Conservation (phyloP, 257 asterid genomes). For the Nicotiana knightiana region DNA sequence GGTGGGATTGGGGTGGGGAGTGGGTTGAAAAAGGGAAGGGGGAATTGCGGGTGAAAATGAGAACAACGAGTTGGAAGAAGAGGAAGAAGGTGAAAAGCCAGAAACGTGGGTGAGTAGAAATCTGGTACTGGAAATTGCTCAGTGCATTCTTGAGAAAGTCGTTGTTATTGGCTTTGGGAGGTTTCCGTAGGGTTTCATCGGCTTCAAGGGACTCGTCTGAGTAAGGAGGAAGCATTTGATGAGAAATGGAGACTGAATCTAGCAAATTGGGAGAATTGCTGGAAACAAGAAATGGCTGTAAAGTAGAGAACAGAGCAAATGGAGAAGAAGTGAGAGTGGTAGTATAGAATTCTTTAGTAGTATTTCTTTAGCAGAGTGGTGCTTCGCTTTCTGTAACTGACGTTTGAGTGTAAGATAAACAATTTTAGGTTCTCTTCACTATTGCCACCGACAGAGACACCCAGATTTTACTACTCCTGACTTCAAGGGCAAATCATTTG, state of each 20-base stretch:
- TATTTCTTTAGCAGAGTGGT: background rate
- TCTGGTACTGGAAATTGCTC: slow-evolving; percentile 21
- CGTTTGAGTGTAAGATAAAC: background rate
- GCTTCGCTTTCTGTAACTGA: background rate
- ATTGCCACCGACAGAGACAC: background rate
- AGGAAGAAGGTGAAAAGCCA: slow-evolving; percentile 57
- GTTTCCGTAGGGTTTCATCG: background rate
- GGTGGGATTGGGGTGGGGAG: slow-evolving; percentile 19
- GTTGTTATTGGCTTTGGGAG: slow-evolving; percentile 15
- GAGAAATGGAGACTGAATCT: background rate
- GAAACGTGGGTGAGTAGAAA: slow-evolving; percentile 54
- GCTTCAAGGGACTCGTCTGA: background rate
- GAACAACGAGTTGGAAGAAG: slow-evolving; percentile 47
- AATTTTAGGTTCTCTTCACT: background rate
- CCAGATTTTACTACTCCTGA: background rate
- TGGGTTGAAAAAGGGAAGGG: slow-evolving; percentile 20
- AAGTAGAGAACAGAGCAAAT: background rate
- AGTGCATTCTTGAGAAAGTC: slow-evolving; percentile 17
- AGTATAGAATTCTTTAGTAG: background rate
- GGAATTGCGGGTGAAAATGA: slow-evolving; percentile 44
- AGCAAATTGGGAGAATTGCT: background rate
- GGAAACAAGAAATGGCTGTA: background rate
- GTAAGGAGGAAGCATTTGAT: slow-evolving; percentile 4
- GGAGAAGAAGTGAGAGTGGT: background rate
- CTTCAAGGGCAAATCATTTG: background rate